Conservation (phyloP, 495 filamentous ascomycete genomes). For the Pyrenopolyporus hunteri region DNA sequence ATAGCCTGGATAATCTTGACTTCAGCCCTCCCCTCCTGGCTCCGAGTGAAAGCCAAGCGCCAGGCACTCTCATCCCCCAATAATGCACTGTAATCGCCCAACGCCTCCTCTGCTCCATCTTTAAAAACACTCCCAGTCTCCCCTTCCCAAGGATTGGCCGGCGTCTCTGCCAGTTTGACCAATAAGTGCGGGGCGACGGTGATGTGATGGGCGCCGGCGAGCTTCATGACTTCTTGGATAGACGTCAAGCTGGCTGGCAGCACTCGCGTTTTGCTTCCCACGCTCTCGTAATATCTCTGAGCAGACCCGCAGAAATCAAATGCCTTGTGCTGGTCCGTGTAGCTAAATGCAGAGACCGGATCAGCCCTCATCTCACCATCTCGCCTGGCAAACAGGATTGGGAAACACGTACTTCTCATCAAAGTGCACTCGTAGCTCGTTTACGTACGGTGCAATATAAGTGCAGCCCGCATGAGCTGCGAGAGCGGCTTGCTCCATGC, state of each 20-base stretch:
- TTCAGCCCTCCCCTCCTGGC: constrained; percentile 56
- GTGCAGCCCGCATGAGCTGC: constrained; percentile 63
- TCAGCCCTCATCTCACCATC: constrained; percentile 12
- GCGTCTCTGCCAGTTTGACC: constrained; percentile 50
- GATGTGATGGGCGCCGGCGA: constrained; percentile 64
- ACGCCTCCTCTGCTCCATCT: constrained; percentile 10
- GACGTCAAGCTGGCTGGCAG: constrained; percentile 63
- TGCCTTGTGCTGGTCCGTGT: constrained; percentile 52
- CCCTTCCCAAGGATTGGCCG: constrained; percentile 43
- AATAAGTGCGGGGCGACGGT: constrained; percentile 62
- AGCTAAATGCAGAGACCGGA: constrained; percentile 37
- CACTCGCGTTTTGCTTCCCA: constrained; percentile 55
- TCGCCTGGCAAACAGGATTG: background rate
- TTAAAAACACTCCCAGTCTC: constrained; percentile 48
- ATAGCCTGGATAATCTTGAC: constrained; percentile 63
- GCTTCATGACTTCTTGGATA: constrained; percentile 59
- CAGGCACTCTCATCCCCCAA: constrained; percentile 53
- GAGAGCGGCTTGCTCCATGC: constrained; percentile 61
- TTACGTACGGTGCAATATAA: constrained; percentile 68
- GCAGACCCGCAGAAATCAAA: constrained; percentile 57
- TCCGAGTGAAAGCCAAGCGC: constrained; percentile 57
- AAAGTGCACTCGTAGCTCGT: constrained; percentile 68
- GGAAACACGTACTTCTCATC: constrained; percentile 51
- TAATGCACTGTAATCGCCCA: constrained; percentile 20
- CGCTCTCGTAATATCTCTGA: constrained; percentile 59